phyloP scores from a whole-genome alignment of 441 rosid species.

The Brassica hybrid region DNA sequence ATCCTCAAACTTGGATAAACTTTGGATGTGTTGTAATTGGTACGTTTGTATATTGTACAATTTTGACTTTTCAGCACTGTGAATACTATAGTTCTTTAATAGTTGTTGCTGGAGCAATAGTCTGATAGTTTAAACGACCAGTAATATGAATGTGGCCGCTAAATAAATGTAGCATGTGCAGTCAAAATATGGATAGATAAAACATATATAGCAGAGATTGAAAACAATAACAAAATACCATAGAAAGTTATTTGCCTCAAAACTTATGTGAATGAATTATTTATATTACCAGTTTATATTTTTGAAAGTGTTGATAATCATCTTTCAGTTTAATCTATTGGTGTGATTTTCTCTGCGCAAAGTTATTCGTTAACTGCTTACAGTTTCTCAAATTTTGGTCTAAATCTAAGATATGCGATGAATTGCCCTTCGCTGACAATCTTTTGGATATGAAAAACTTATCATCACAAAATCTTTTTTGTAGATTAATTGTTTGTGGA shows the following conservation, averaged over 20 bases:
- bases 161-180: neutral
- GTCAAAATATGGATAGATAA: neutral
- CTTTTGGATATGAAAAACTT: too few relatives aligned
- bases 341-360: neutral
- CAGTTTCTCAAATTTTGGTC: conserved; percentile 12
- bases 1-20: conserved; percentile 22
- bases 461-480: too few relatives aligned
- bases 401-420: conserved; percentile 36
- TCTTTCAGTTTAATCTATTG: neutral
- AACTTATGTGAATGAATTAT: neutral
- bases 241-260: neutral
- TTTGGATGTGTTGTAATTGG: neutral
- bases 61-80: neutral
- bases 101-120: conserved; percentile 2
- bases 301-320: neutral
- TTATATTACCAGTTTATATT: neutral
- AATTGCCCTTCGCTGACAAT: too few relatives aligned
- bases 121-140: neutral
- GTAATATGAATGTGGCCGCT: conserved; percentile 3
- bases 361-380: neutral
- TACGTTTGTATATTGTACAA: neutral
- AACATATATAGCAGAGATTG: neutral
- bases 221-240: neutral
- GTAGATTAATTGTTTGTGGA: too few relatives aligned
- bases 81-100: neutral